Conservation (phyloP, 228 moss, liverwort and hornwort species). For the Sphagnum magellanicum region DNA sequence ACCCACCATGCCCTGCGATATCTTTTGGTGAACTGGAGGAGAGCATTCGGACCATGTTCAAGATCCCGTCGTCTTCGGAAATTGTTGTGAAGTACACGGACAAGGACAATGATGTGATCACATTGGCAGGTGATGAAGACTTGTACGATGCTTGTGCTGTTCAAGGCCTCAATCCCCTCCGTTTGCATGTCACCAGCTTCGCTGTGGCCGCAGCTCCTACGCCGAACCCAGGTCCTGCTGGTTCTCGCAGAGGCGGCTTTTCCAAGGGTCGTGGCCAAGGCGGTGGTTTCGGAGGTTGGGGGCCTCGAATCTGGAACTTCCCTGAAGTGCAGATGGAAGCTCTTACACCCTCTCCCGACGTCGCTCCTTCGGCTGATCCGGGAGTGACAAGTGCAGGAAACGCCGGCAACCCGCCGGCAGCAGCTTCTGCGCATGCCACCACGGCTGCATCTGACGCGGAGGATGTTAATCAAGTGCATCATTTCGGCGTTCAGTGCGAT, state of each 20-base stretch:
- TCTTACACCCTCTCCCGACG: no score
- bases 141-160: slow-evolving; percentile 59
- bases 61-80: slow-evolving; percentile 36
- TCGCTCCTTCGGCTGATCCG: no score
- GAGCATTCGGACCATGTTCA: slow-evolving; percentile 54
- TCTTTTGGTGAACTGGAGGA: slow-evolving; percentile 51
- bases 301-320: slow-evolving; percentile 22
- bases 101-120: slow-evolving; percentile 67
- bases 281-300: slow-evolving; percentile 33
- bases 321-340: slow-evolving; percentile 17
- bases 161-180: slow-evolving; percentile 74
- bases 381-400: no score
- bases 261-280: slow-evolving; percentile 4
- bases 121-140: slow-evolving; percentile 63
- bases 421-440: no score
- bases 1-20: slow-evolving; percentile 26
- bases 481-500: slow-evolving; percentile 78
- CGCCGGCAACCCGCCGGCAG: no score
- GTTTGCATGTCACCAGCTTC: slow-evolving; percentile 40
- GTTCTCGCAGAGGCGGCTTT: no score
- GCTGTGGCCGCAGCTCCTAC: slow-evolving; percentile 1
- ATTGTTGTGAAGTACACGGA: slow-evolving; percentile 68
- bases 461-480: slow-evolving; percentile 30
- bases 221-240: not conserved
- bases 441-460: slow-evolving; percentile 3